These are phyloP conservation scores for Leishmania arabica DNA, from an alignment of 208 protist species.

Conservation along the genomic window DNA sequence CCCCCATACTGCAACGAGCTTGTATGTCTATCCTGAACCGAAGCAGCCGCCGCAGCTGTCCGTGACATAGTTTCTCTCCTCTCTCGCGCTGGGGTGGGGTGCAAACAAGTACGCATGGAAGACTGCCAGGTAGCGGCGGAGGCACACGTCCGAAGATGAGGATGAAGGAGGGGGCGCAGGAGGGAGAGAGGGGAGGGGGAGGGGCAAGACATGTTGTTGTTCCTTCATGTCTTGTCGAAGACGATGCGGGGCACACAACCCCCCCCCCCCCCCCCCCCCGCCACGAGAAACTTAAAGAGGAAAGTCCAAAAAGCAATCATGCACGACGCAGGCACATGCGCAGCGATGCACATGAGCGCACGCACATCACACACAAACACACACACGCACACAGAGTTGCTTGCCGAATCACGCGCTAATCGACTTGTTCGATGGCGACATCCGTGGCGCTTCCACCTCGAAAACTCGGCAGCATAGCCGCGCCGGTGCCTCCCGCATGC, in stretches of 20 bases:
- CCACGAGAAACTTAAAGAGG: neutral
- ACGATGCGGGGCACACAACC: neutral
- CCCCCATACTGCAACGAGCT: neutral
- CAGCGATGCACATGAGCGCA: neutral
- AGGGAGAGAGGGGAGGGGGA: neutral
- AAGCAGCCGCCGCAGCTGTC: neutral
- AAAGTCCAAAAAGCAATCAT: neutral
- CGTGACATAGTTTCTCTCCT: neutral
- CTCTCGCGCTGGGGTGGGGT: neutral
- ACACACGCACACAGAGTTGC: neutral
- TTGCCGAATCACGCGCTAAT: neutral
- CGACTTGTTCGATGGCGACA: conserved; percentile 12
- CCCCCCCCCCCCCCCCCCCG: neutral
- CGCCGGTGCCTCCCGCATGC: neutral
- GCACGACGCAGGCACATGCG: neutral
- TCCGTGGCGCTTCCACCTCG: conserved; percentile 2
- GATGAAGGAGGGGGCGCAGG: neutral
- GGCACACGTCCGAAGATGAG: neutral
- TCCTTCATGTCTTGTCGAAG: neutral
- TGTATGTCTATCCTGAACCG: neutral
- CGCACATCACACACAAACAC: neutral
- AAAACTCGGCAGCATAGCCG: neutral
- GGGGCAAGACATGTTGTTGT: neutral
- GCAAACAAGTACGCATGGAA: neutral
- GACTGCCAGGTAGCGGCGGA: neutral